A percentile compares a stretch with the other conserved stretches of the same genome.
Evolutionary conservation across 1,284 basidiomycete species (phyloP).

Genomic region (Sporisorium sorghi): DNA sequence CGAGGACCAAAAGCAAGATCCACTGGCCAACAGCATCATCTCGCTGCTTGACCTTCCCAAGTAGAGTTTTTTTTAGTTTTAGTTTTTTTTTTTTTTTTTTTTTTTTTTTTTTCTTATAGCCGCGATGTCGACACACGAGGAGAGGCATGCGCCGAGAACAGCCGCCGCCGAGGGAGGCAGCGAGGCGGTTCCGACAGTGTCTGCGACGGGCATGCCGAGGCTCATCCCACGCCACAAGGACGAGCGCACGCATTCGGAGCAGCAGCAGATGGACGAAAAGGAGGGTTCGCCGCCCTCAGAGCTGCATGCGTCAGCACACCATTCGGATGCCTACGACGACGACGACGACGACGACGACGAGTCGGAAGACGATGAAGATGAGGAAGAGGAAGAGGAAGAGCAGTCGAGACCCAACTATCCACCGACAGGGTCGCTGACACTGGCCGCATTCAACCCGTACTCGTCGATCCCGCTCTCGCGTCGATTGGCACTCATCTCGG

Average conservation of each 20-base stretch:
- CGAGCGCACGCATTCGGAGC: conserved; percentile 15
- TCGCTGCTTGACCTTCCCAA: conserved; percentile 24
- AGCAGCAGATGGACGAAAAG: conserved; percentile 37
- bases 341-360: too few species aligned
- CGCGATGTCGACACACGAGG: conserved; percentile 17
- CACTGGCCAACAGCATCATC: conserved; percentile 31
- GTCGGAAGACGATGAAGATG: conserved; percentile 14
- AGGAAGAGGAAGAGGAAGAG: conserved; percentile 10
- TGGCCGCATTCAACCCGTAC: conserved; percentile 58
- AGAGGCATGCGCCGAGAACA: conserved; percentile 31
- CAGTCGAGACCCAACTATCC: conserved; percentile 20
- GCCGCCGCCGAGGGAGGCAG: conserved; percentile 8
- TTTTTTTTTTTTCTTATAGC: too few species aligned
- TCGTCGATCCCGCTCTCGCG: conserved; percentile 45
- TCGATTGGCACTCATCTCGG: conserved; percentile 73
- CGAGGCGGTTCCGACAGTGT: conserved; percentile 54
- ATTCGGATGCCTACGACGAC: conserved; percentile 13
- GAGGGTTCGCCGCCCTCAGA: conserved; percentile 23
- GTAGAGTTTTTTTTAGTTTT: not conserved
- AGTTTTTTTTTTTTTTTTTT: too few species aligned
- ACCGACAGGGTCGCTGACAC: conserved; percentile 62
- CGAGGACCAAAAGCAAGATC: conserved; percentile 14
- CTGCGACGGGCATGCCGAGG: conserved; percentile 58
- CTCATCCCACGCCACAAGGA: conserved; percentile 51
- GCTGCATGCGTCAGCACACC: conserved; percentile 7